phyloP scores from a whole-genome alignment of 257 asterid species.

The Leptodermis oblonga region DNA sequence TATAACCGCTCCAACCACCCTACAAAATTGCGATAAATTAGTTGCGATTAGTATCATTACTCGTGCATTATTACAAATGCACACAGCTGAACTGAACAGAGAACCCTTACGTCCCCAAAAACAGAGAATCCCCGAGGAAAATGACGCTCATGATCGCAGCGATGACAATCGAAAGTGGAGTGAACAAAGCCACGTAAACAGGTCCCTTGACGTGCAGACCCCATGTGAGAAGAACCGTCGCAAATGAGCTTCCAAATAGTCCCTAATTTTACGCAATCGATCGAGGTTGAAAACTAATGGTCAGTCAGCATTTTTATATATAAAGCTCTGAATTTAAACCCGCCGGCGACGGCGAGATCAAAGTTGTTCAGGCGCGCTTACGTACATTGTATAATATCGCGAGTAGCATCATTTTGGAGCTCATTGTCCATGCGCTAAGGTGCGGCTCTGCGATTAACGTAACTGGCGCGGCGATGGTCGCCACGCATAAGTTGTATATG shows the following conservation, averaged over 20 bases:
- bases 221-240: slow-evolving; percentile 68
- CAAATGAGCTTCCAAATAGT: slow-evolving; percentile 49
- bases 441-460: slow-evolving; percentile 46
- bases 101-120: slow-evolving; percentile 63
- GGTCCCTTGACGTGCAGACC: slow-evolving; percentile 72
- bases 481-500: slow-evolving; percentile 69
- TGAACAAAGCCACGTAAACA: slow-evolving; percentile 74
- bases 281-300: too few relatives aligned
- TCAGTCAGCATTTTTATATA: too few relatives aligned
- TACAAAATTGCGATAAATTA: too few relatives aligned
- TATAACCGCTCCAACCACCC: slow-evolving; percentile 65
- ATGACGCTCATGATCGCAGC: slow-evolving; percentile 81
- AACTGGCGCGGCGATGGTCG: slow-evolving; percentile 54
- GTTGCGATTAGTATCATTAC: too few relatives aligned
- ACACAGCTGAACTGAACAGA: too few relatives aligned
- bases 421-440: slow-evolving; percentile 52
- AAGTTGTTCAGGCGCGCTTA: too few relatives aligned
- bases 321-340: too few relatives aligned
- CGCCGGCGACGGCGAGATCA: too few relatives aligned
- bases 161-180: slow-evolving; percentile 70
- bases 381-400: slow-evolving; percentile 39
- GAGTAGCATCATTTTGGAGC: slow-evolving; percentile 42
- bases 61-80: background rate
- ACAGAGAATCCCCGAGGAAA: slow-evolving; percentile 71
- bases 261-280: background rate